Base-by-base conservation (phyloP, 139 green algal species). In the Edaphochlamys debaryana region DNA sequence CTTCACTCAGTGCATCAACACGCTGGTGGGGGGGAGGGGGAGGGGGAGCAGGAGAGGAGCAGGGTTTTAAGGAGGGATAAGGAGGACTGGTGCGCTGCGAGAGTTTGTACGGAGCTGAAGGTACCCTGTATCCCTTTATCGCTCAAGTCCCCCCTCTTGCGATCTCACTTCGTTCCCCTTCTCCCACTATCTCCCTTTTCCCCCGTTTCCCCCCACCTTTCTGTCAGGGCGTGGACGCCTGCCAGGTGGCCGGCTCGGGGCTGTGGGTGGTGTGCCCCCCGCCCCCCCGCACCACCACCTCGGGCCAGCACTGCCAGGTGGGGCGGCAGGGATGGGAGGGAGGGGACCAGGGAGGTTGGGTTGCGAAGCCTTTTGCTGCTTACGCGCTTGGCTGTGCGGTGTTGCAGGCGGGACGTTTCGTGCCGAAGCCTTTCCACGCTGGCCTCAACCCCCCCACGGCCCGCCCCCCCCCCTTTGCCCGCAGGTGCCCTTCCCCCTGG, bases 181-280 rank as follows among this genome's bases (percentile, higher is more conserved):
- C n/a, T n/a, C n/a, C n/a, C n/a, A n/a, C n/a, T n/a, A n/a, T n/a
- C n/a, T n/a, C n/a, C n/a, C n/a, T n/a, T n/a, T n/a, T n/a, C n/a
- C n/a, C n/a, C n/a, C n/a, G n/a, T n/a, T n/a, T n/a, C n/a, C 62
- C 62, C n/a, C 29, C 34, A 9, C 66, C 66, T 36, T 17, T 15
- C 60, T 6, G 41, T 1, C 75, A 84, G 78, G 78, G 78, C 23
- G 32, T 76, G 0, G 78, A 84, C 50, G 48, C 78, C 22, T 84
- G 78, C 34, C 66, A 22, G 50, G 50, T 63, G 56, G 25, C 23
- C 2, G 23, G 25, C 2, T 48, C 69, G 29, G 78, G 66, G 15
- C 36, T 76, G 48, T 84, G 78, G 78, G 62, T 84, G 27, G 15
- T 84, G 30, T 84, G 78, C 66, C 78, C 78, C 17, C 78, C 78